Evolutionary conservation across 306 rosid genomes (phyloP).

Genomic region (Arachis stenosperma): DNA sequence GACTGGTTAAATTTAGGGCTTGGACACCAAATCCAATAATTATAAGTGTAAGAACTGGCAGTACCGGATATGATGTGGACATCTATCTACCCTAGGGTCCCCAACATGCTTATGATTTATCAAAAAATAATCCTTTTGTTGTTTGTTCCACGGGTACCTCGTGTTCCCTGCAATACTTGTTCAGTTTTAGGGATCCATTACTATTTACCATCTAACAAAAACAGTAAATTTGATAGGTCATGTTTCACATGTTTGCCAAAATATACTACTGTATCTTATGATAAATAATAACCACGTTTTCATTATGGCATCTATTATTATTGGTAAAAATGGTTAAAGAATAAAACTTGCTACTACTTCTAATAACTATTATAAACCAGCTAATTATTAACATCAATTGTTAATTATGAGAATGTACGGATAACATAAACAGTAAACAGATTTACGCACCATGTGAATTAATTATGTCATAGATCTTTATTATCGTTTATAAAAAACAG

Average conservation of each 20-base stretch:
- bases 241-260: neutral
- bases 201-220: neutral
- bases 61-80: neutral
- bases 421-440: too few relatives aligned
- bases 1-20: neutral
- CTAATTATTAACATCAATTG: too few relatives aligned
- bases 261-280: too few relatives aligned
- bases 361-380: too few relatives aligned
- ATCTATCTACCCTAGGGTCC: neutral
- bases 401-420: too few relatives aligned
- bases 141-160: neutral
- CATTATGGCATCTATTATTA: too few relatives aligned
- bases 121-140: neutral
- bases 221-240: neutral
- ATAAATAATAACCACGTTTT: too few relatives aligned
- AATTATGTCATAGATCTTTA: neutral
- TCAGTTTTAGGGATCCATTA: neutral
- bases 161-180: neutral
- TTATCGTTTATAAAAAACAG: neutral
- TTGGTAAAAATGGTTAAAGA: too few relatives aligned
- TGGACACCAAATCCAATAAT: constrained; percentile 5
- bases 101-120: neutral
- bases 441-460: neutral
- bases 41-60: neutral
- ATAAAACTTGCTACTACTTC: too few relatives aligned